Base-by-base conservation (phyloP, 2,329 filamentous ascomycete genomes). In the Nannizzia gypsea region DNA sequence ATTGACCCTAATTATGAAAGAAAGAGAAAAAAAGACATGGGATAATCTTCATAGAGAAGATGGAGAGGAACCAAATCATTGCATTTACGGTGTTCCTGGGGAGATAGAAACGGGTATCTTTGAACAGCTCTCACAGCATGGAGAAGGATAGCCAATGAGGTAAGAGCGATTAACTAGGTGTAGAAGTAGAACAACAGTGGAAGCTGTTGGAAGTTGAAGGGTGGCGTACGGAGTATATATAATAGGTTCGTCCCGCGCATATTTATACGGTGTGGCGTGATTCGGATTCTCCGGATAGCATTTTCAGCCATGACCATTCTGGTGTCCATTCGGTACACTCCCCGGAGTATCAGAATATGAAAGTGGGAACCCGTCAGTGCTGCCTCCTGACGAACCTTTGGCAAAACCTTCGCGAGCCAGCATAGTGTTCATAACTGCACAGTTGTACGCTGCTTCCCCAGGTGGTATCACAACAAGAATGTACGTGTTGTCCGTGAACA, bases 401-500 rank as follows among this genome's bases (percentile, higher is more conserved):
- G 79, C 78, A 70, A 97, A 96, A 65, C 89, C 87, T 66, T 88
- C 85, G 52, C 90, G 82, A 0, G 90, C 91, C 61, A 95, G 86
- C 73, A 89, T 86, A 65, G 92, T 93, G 70, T 96, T 96, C 65
- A 96, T 80, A 72, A 93, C 84, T 11, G 91, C 91, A 58, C 88
- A 85, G 67, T 97, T 96, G 77, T 95, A 95, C 4, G 89, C 83
- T 20, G 89, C 89, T 73, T 97, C 92, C 24, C 91, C 91, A 0
- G 92, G 90, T 0, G 93, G 91, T 65, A 96, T 83, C 38, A 95
- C 86, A 6, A 95, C 89, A 69, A 95, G 89, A 62, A 99, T 86
- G 69, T 97, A 97, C 1, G 93, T 99, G 74, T 99, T 99, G 58
- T 93, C 95, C 1, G 93, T 99, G 66, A 99, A 90, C 66, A 95